These are phyloP conservation scores for Pyrrhoderma lamaoense DNA, from an alignment of 1,284 basidiomycete genomes.

Conservation along the genomic window DNA sequence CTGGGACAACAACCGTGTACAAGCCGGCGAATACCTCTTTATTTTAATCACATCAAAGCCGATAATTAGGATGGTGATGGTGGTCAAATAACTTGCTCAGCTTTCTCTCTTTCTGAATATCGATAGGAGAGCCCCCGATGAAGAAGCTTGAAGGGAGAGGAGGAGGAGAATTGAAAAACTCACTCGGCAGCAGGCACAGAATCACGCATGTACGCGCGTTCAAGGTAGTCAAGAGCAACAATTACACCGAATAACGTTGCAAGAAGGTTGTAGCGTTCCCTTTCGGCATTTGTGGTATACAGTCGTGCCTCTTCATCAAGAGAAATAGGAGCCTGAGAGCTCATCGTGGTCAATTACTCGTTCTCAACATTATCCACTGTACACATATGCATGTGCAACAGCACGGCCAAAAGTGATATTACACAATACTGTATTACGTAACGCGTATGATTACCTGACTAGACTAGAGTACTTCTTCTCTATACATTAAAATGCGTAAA, in stretches of 20 bases:
- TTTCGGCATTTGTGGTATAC: conserved; percentile 81
- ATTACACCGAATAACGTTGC: conserved; percentile 91
- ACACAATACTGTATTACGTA: no score
- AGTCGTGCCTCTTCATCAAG: conserved; percentile 90
- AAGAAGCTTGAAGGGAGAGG: conserved; percentile 4
- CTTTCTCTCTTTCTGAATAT: no score
- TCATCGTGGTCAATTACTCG: conserved; percentile 3
- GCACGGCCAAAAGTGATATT: no score
- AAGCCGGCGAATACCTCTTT: conserved; percentile 92
- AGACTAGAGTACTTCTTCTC: no score
- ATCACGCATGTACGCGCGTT: conserved; percentile 93
- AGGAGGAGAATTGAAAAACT: conserved; percentile 29
- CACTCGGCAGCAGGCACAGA: conserved; percentile 86
- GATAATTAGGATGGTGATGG: no score
- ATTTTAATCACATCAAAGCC: conserved; percentile 14
- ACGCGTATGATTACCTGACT: no score
- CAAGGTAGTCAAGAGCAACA: conserved; percentile 88
- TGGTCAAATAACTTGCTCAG: no score
- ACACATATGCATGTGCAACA: no score
- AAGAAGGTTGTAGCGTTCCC: conserved; percentile 84
- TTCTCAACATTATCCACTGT: no score
- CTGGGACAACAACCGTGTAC: conserved; percentile 85
- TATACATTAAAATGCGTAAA: no score
- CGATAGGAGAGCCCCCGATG: no score
- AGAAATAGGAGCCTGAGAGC: conserved; percentile 31